phyloP scores from a whole-genome alignment of 257 asterid species.

The Solanum boliviense region DNA sequence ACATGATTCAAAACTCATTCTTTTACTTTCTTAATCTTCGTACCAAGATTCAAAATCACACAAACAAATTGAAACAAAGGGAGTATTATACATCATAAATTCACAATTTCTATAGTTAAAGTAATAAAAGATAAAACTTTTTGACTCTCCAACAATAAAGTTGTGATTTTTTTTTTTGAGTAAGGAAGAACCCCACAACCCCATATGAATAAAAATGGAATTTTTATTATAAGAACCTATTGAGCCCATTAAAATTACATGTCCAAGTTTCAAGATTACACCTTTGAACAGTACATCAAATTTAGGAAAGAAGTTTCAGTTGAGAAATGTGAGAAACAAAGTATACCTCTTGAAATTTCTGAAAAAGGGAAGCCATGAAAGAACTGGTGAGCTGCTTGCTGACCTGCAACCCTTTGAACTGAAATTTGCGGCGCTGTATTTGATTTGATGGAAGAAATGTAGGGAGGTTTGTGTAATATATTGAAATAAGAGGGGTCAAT shows the following conservation, averaged over 20 bases:
- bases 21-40: background rate
- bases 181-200: background rate
- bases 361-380: slow-evolving; percentile 22
- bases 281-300: background rate
- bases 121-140: background rate
- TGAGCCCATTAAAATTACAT: background rate
- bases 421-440: background rate
- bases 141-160: background rate
- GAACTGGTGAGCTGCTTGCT: background rate
- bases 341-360: slow-evolving; percentile 24
- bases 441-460: background rate
- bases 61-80: background rate
- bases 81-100: background rate
- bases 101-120: background rate
- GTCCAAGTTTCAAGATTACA: background rate
- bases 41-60: background rate
- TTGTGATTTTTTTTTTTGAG: background rate
- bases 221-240: background rate
- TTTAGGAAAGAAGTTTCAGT: background rate
- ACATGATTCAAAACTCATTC: background rate
- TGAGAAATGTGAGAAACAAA: background rate
- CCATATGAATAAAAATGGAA: background rate
- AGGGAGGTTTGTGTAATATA: background rate
- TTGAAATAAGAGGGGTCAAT: background rate
- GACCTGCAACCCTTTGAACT: background rate